Conservation (phyloP, 805 yeast genomes). For the Kodamaea kakaduensis region DNA sequence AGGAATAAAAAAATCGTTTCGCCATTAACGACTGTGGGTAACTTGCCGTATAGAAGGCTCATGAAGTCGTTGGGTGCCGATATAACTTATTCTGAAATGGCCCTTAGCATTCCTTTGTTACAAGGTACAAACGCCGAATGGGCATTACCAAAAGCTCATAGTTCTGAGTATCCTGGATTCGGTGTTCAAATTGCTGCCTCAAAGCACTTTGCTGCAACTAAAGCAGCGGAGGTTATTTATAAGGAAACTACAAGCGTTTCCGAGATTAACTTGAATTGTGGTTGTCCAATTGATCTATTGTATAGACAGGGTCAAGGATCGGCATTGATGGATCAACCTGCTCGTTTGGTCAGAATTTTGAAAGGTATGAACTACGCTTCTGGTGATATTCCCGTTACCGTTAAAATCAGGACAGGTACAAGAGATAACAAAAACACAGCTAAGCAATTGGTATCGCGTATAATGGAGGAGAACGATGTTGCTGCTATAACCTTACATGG, state of each 20-base stretch:
- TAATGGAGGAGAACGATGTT: conserved; percentile 74
- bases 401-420: conserved; percentile 90
- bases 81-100: conserved; percentile 94
- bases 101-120: conserved; percentile 74
- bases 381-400: conserved; percentile 88
- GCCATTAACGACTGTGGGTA: conserved; percentile 97
- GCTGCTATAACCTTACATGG: conserved; percentile 95
- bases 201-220: conserved; percentile 90
- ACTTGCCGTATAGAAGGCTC: conserved; percentile 88
- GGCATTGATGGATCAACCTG: conserved; percentile 86
- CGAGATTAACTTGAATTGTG: conserved; percentile 89
- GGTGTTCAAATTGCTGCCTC: conserved; percentile 92
- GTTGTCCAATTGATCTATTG: conserved; percentile 96
- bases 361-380: conserved; percentile 86
- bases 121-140: conserved; percentile 94
- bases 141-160: conserved; percentile 93
- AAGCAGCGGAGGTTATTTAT: conserved; percentile 79
- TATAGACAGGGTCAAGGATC: conserved; percentile 95
- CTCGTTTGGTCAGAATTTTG: conserved; percentile 70
- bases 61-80: conserved; percentile 92
- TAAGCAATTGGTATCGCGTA: conserved; percentile 62
- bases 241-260: conserved; percentile 57
- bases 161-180: conserved; percentile 76
- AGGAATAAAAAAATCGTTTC: conserved; percentile 80
- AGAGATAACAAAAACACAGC: conserved; percentile 86